Evolutionary conservation across 805 yeast species (phyloP).

Genomic region (Monosporozyma aerobia): DNA sequence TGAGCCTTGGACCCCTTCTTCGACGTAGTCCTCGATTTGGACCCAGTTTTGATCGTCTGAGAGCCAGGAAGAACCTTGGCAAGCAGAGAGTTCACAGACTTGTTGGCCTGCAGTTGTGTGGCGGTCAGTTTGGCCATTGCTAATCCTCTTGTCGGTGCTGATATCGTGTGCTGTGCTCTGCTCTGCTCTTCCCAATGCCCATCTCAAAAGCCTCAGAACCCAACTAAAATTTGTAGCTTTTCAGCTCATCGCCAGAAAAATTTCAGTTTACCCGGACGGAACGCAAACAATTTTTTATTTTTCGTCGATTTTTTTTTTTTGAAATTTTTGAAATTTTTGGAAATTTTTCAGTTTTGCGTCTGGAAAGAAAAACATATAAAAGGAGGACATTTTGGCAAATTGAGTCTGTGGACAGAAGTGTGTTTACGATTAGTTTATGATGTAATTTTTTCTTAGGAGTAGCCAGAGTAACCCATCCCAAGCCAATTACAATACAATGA

Average conservation of each 20-base stretch:
- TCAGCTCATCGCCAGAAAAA: conserved; percentile 11
- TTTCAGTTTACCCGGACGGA: conserved; percentile 7
- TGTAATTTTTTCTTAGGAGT: no score
- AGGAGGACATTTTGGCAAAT: background rate
- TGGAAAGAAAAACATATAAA: background rate
- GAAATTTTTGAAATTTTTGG: no score
- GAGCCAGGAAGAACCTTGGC: conserved; percentile 33
- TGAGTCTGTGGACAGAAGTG: background rate
- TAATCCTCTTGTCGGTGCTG: background rate
- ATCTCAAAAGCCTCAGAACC: background rate
- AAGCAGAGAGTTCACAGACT: conserved; percentile 36
- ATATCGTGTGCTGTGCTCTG: background rate
- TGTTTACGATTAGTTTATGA: no score
- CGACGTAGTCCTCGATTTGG: conserved; percentile 3
- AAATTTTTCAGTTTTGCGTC: no score
- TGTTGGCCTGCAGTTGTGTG: conserved; percentile 31
- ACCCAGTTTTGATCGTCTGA: conserved; percentile 9
- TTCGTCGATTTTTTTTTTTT: background rate
- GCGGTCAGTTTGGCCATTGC: background rate
- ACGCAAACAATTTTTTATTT: background rate
- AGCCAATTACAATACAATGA: conserved; percentile 37
- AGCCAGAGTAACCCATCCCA: no score
- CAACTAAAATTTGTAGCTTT: background rate
- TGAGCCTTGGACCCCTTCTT: conserved; percentile 30
- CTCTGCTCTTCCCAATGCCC: background rate